Percentiles rank a stretch among this genome's conserved stretches.
Conservation (phyloP, 768 basidiomycete species). For the Kwoniella europaea region DNA sequence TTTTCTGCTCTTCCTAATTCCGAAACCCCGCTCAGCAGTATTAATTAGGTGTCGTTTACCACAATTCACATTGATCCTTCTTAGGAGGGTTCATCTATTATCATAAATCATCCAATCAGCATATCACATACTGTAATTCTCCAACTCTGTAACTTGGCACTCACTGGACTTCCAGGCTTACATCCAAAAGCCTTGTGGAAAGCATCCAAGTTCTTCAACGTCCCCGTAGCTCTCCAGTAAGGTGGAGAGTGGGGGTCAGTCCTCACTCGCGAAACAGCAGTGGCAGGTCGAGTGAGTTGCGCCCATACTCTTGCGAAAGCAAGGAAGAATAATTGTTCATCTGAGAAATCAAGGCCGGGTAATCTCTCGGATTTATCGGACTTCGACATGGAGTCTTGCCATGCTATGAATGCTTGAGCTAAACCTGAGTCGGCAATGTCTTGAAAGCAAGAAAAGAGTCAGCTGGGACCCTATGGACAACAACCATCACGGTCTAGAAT, state of each 20-base stretch:
- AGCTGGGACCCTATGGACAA: background rate
- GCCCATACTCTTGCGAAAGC: constrained; percentile 89
- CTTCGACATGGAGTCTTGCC: constrained; percentile 68
- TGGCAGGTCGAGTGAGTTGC: constrained; percentile 74
- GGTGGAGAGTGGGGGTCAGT: constrained; percentile 88
- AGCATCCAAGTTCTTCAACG: constrained; percentile 81
- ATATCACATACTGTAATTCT: background rate
- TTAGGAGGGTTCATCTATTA: constrained; percentile 33
- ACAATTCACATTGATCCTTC: constrained; percentile 37
- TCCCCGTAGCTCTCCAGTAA: constrained; percentile 80
- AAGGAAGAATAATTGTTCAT: constrained; percentile 92
- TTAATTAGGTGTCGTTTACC: constrained; percentile 20
- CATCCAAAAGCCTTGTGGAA: constrained; percentile 89
- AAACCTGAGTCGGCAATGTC: constrained; percentile 58
- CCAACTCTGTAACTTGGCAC: constrained; percentile 35
- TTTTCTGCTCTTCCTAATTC: too few species aligned
- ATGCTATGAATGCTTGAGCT: constrained; percentile 76
- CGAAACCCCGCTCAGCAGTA: too few species aligned
- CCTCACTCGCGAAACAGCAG: constrained; percentile 74
- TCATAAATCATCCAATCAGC: background rate
- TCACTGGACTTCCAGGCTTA: constrained; percentile 72
- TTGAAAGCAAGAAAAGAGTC: background rate
- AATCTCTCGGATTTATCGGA: constrained; percentile 67
- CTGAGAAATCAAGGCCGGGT: constrained; percentile 68
- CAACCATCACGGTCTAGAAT: too few species aligned